Conservation (phyloP, 257 asterid genomes). For the Haberlea rhodopensis region DNA sequence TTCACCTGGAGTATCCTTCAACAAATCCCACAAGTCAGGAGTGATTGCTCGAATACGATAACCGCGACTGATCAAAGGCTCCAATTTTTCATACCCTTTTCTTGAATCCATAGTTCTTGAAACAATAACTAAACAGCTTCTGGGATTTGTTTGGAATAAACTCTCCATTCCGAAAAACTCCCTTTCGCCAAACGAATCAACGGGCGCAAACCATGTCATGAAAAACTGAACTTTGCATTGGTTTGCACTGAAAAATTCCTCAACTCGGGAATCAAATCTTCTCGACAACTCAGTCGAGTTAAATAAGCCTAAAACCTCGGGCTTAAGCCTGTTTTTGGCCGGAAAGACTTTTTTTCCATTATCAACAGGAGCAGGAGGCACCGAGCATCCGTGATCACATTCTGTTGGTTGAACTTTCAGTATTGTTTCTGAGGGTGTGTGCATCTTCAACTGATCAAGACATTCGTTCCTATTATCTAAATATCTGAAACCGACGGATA, state of each 20-base stretch:
- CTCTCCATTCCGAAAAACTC: conserved; percentile 50
- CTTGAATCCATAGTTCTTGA: conserved; percentile 55
- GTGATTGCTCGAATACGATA: conserved; percentile 36
- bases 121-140: conserved; percentile 49
- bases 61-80: conserved; percentile 46
- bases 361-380: neutral
- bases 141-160: conserved; percentile 50
- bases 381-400: neutral
- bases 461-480: conserved; percentile 1
- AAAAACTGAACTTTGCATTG: conserved; percentile 41
- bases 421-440: conserved; percentile 2
- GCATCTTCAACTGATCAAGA: conserved; percentile 23
- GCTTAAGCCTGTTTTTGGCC: conserved; percentile 14
- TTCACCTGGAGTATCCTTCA: conserved; percentile 51
- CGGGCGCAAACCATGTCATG: conserved; percentile 56
- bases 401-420: conserved; percentile 27
- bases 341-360: neutral
- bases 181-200: conserved; percentile 33
- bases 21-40: conserved; percentile 39
- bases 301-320: conserved; percentile 21
- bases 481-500: conserved; percentile 25
- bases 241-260: conserved; percentile 22
- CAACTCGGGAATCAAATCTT: conserved; percentile 31
- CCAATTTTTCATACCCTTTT: conserved; percentile 32
- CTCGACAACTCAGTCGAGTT: conserved; percentile 4